Conservation (phyloP, 352 stramenopile species). For the Vaucheria bursata region DNA sequence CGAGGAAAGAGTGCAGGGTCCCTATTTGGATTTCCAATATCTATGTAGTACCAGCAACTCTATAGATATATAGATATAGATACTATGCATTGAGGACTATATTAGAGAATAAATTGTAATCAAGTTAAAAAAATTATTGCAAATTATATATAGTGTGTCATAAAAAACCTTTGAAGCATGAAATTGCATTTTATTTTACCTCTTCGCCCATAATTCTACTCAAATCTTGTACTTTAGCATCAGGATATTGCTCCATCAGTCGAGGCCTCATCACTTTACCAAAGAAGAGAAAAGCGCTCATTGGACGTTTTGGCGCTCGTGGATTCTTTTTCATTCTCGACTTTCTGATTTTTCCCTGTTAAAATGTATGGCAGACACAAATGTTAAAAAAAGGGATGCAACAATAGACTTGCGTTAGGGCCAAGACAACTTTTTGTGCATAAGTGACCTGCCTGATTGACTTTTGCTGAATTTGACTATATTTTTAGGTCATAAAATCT, state of each 20-base stretch:
- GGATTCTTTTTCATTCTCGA: slow-evolving; percentile 47
- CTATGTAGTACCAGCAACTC: neutral
- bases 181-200: slow-evolving; percentile 8
- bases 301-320: slow-evolving; percentile 36
- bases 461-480: too few species aligned
- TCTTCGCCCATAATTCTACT: slow-evolving; percentile 42
- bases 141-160: neutral
- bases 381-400: too few species aligned
- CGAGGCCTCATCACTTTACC: slow-evolving; percentile 36
- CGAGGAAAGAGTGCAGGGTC: neutral
- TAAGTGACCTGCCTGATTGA: too few species aligned
- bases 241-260: slow-evolving; percentile 30
- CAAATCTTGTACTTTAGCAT: slow-evolving; percentile 38
- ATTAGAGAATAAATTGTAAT: neutral
- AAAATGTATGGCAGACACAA: neutral
- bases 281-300: slow-evolving; percentile 48
- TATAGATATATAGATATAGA: neutral
- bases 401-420: too few species aligned
- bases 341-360: neutral
- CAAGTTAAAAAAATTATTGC: neutral
- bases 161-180: neutral
- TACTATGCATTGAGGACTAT: neutral
- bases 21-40: neutral
- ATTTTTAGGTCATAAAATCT: too few species aligned
- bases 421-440: too few species aligned